Conservation (phyloP, 805 yeast species). For the Wickerhamiella galacta region DNA sequence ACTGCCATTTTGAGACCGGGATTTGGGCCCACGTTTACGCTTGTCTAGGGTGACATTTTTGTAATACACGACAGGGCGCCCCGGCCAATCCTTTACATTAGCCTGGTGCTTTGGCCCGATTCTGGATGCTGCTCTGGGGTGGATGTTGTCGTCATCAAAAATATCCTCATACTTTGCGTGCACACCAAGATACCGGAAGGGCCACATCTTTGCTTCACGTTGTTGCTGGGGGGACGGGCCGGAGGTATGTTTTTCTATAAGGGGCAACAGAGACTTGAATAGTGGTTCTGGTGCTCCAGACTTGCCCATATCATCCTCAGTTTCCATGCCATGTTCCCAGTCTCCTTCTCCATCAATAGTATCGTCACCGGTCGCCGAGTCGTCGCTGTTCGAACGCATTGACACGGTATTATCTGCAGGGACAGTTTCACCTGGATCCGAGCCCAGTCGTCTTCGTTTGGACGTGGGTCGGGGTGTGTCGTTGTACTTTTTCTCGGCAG, state of each 20-base stretch:
- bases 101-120: constrained; percentile 57
- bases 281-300: too few species aligned
- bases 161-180: constrained; percentile 63
- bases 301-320: too few species aligned
- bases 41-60: constrained; percentile 19
- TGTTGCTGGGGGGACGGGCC: too few species aligned
- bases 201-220: constrained; percentile 35
- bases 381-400: too few species aligned
- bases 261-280: too few species aligned
- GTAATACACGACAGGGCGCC: constrained; percentile 49
- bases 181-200: constrained; percentile 60
- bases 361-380: too few species aligned
- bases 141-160: constrained; percentile 60
- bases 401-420: background rate
- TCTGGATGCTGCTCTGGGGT: constrained; percentile 65
- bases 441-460: too few species aligned
- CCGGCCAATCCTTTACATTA: constrained; percentile 43
- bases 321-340: too few species aligned
- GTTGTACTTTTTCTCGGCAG: constrained; percentile 25
- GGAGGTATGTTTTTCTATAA: too few species aligned
- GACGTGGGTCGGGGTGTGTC: too few species aligned
- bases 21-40: constrained; percentile 10
- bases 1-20: background rate
- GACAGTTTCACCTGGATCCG: constrained; percentile 1
- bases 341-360: too few species aligned